Evolutionary conservation across 176 grass and related monocot genomes (phyloP), one percentile per base, ranked within the genome.

Genomic region (Triticum monococcum): DNA sequence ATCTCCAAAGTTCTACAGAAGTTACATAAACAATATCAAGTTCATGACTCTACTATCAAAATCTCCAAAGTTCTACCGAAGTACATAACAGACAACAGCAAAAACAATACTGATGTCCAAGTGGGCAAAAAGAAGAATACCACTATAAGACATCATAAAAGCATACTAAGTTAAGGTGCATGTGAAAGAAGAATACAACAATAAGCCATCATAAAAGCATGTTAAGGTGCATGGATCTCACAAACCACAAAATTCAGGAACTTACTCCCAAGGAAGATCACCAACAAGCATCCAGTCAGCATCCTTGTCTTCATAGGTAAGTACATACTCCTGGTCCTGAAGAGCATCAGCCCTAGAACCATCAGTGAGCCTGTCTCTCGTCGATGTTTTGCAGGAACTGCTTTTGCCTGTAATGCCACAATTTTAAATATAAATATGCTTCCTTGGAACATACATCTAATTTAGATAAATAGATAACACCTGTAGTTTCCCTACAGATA

Each of bases 271-370:
- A 23, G 93, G 93, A 64, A 95, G 90, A 88, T 95, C 90, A 30
- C 93, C 93, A 43, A 95, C 90, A 3, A 95, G 93, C 93, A 95
- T 95, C 93, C 93, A 95, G 38, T 95, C 93, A 62, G 81, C 93
- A 86, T 95, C 93, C 28, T 88, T 92, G 83, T 92, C 93, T 86
- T 95, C 93, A 41, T 90, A 95, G 13, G 93, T 95, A 72, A 95
- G 90, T 38, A 92, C 93, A 84, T 92, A 92, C 43, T 95, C 93
- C 54, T 91, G 88, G 59, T 89, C 93, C 84, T 90, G 79, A 88
- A 95, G 93, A 52, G 88, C 79, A 32, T 95, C 90, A 48, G 86
- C 80, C 74, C 88, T 82, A 83, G 82, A 89, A 80, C 85, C 78
- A 72, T 91, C 87, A 83, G 67, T 88, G 72, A 95, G 63, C 80